Conservation (phyloP, 768 basidiomycete genomes). For the Gloeostereum incarnatum region DNA sequence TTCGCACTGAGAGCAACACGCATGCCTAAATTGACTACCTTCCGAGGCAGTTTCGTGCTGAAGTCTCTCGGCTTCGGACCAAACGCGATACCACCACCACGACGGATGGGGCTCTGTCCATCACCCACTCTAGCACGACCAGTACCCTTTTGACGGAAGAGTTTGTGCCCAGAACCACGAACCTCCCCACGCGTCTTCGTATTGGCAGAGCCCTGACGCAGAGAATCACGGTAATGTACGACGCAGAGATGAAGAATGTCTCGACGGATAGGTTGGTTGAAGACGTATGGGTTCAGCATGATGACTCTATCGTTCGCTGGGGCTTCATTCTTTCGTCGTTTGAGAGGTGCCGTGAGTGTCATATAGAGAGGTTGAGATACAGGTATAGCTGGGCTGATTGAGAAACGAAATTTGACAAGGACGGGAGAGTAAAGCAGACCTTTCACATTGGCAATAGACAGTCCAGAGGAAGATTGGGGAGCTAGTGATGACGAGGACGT, state of each 20-base stretch:
- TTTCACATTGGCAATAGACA: too few species aligned
- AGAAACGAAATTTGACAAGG: too few species aligned
- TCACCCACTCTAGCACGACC: slow-evolving; percentile 89
- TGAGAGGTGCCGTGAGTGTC: slow-evolving; percentile 51
- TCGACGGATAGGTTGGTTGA: slow-evolving; percentile 78
- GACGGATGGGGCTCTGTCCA: slow-evolving; percentile 75
- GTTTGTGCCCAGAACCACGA: slow-evolving; percentile 79
- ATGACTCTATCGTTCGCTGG: slow-evolving; percentile 38
- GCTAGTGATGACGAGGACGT: too few species aligned
- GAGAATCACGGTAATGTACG: slow-evolving; percentile 75
- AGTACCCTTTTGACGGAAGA: slow-evolving; percentile 86
- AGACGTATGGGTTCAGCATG: slow-evolving; percentile 71
- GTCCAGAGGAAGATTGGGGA: too few species aligned
- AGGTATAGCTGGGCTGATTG: slow-evolving; percentile 32
- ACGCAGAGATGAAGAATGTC: slow-evolving; percentile 94
- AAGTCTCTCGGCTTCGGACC: slow-evolving; percentile 91
- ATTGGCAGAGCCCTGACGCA: slow-evolving; percentile 86
- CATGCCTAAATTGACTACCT: slow-evolving; percentile 90
- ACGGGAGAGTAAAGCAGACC: too few species aligned
- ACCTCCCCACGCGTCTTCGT: slow-evolving; percentile 93
- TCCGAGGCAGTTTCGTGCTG: slow-evolving; percentile 84
- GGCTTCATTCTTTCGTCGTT: slow-evolving; percentile 28
- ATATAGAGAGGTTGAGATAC: slow-evolving; percentile 44
- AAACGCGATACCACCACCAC: slow-evolving; percentile 89
- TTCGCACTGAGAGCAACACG: slow-evolving; percentile 82